Percentiles rank a stretch among this genome's conserved stretches.
phyloP scores from a whole-genome alignment of 139 green algal species.

The Gonium pectorale region DNA sequence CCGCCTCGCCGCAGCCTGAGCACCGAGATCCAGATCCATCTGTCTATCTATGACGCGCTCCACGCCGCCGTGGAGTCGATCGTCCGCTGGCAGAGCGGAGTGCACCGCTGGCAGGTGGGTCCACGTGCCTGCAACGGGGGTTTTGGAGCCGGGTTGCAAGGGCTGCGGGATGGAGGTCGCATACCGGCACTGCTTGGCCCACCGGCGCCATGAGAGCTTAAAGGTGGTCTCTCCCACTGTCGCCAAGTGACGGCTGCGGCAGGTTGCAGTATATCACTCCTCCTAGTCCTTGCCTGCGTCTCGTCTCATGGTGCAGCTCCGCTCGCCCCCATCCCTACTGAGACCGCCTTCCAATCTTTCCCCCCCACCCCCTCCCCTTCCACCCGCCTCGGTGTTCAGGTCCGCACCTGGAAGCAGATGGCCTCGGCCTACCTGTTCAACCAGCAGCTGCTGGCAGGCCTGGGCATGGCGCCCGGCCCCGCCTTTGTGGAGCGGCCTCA shows the following conservation, averaged over 20 bases:
- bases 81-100: slow-evolving; percentile 41
- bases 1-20: slow-evolving; percentile 24
- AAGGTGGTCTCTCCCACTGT: too few species aligned
- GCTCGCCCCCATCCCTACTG: not conserved
- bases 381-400: too few species aligned
- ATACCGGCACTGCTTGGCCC: too few species aligned
- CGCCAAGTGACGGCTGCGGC: too few species aligned
- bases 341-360: too few species aligned
- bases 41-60: slow-evolving; percentile 43
- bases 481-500: slow-evolving; percentile 34
- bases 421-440: slow-evolving; percentile 39
- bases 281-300: too few species aligned
- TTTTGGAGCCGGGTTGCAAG: too few species aligned
- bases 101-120: slow-evolving; percentile 47
- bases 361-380: too few species aligned
- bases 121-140: too few species aligned
- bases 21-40: slow-evolving; percentile 36
- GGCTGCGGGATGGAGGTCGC: too few species aligned
- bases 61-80: slow-evolving; percentile 17
- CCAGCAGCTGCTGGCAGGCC: slow-evolving; percentile 45
- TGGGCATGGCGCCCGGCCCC: slow-evolving; percentile 19
- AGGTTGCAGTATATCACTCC: too few species aligned
- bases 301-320: not conserved
- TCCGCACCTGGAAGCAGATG: slow-evolving; percentile 41
- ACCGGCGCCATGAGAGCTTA: too few species aligned